Evolutionary conservation across 2,329 filamentous ascomycete genomes (phyloP).

Genomic region (Microcyclospora pomicola): DNA sequence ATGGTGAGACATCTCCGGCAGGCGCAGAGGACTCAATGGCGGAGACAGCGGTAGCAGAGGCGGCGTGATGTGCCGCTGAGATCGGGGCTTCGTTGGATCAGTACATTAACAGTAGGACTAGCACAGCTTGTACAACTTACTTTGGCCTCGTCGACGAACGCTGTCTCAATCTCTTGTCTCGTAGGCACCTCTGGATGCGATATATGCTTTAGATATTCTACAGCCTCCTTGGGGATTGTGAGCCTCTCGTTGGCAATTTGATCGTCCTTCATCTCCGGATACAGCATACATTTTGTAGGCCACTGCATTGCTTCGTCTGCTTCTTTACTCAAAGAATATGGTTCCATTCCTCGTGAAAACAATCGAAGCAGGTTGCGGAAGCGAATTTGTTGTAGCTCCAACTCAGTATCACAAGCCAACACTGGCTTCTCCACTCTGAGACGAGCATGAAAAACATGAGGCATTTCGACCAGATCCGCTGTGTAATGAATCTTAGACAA

Average conservation of each 20-base stretch:
- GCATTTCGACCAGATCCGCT: too few relatives aligned
- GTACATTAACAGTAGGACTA: background rate
- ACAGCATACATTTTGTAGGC: conserved; percentile 15
- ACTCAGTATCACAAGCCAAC: conserved; percentile 30
- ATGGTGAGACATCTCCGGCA: conserved; percentile 6
- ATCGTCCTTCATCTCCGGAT: conserved; percentile 7
- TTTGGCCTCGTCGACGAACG: conserved; percentile 6
- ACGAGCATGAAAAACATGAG: background rate
- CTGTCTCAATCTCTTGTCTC: conserved; percentile 7
- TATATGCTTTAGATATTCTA: conserved; percentile 25
- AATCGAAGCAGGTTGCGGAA: conserved; percentile 10
- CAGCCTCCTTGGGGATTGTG: conserved; percentile 21
- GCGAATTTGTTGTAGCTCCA: conserved; percentile 30
- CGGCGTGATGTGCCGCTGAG: conserved; percentile 28
- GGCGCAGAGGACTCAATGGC: conserved; percentile 20
- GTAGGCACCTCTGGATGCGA: conserved; percentile 5
- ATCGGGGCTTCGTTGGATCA: conserved; percentile 19
- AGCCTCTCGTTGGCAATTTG: conserved; percentile 24
- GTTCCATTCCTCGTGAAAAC: conserved; percentile 6
- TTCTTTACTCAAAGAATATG: conserved; percentile 26
- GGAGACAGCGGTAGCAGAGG: conserved; percentile 34
- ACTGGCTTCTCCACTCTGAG: conserved; percentile 35
- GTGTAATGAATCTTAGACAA: conserved; percentile 1
- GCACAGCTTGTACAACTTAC: conserved; percentile 14
- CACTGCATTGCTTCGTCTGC: conserved; percentile 32